phyloP scores from a whole-genome alignment of 1,284 basidiomycete genomes.

The Rhodofomes roseus region DNA sequence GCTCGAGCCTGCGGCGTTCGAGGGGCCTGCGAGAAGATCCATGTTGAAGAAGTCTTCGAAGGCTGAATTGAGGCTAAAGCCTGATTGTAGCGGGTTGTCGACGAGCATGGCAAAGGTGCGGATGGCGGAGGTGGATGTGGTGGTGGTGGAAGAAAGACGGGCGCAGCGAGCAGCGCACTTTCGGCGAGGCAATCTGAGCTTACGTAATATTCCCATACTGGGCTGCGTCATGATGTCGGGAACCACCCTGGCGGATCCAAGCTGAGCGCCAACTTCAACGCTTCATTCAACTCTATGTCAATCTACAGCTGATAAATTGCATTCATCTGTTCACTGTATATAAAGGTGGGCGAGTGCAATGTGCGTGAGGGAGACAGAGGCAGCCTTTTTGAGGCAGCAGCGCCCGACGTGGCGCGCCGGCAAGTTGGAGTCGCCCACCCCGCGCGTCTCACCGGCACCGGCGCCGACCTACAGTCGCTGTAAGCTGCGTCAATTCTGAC shows the following conservation, averaged over 20 bases:
- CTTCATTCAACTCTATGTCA: neutral
- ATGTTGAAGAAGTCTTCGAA: conserved; percentile 52
- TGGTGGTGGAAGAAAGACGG: neutral
- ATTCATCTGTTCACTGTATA: no score
- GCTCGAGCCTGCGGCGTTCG: conserved; percentile 17
- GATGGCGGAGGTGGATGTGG: neutral
- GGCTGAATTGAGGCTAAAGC: conserved; percentile 21
- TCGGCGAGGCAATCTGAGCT: neutral
- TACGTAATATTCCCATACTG: neutral
- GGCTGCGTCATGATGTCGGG: neutral
- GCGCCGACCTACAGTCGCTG: neutral
- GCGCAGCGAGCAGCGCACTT: neutral
- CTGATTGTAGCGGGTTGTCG: conserved; percentile 27
- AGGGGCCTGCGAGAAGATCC: conserved; percentile 34
- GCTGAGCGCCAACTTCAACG: neutral
- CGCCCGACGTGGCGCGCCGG: neutral
- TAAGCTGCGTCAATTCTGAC: neutral
- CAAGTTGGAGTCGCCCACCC: neutral
- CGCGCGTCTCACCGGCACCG: neutral
- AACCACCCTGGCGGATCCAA: neutral
- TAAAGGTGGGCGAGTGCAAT: no score
- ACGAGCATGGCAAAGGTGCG: conserved; percentile 27
- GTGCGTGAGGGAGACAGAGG: no score
- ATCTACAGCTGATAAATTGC: no score
- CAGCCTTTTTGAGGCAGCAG: neutral